Evolutionary conservation across 2,329 filamentous ascomycete species (phyloP).

Genomic region (Thielaviopsis musarum): DNA sequence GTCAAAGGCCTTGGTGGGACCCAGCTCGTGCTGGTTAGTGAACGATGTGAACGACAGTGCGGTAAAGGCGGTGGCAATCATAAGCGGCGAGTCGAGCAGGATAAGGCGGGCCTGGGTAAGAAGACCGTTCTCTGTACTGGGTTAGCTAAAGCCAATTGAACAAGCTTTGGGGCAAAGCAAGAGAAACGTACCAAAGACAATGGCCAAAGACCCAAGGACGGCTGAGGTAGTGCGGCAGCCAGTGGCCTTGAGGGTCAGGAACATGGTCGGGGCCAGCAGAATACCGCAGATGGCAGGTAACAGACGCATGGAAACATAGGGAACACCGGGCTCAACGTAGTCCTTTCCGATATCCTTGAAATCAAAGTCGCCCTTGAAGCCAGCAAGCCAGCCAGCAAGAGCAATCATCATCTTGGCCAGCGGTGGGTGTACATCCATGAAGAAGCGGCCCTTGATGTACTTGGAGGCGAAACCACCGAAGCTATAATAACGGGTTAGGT

Average conservation of each 20-base stretch:
- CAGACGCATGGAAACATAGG: slow-evolving; percentile 94
- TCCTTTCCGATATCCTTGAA: slow-evolving; percentile 99
- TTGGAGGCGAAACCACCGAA: slow-evolving; percentile 97
- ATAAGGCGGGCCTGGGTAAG: slow-evolving; percentile 91
- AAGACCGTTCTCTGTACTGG: slow-evolving; percentile 66
- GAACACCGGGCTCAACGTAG: slow-evolving; percentile 84
- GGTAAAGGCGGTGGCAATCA: slow-evolving; percentile 85
- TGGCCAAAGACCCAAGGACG: slow-evolving; percentile 62
- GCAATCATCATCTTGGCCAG: slow-evolving; percentile 94
- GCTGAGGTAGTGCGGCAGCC: slow-evolving; percentile 81
- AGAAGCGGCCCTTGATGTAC: slow-evolving; percentile 98
- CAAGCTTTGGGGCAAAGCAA: not conserved
- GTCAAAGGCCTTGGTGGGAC: slow-evolving; percentile 72
- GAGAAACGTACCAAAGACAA: slow-evolving; percentile 72
- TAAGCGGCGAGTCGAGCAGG: slow-evolving; percentile 83
- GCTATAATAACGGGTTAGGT: slow-evolving; percentile 36
- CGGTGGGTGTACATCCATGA: slow-evolving; percentile 99
- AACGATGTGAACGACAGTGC: slow-evolving; percentile 83
- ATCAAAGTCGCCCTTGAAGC: slow-evolving; percentile 89
- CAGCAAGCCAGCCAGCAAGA: slow-evolving; percentile 82
- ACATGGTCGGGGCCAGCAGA: slow-evolving; percentile 78
- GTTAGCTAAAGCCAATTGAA: not conserved
- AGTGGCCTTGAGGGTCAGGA: slow-evolving; percentile 77
- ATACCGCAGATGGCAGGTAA: slow-evolving; percentile 83
- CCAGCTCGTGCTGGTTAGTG: slow-evolving; percentile 90